Evolutionary conservation across 305 asterid species (phyloP).

Genomic region (Caryopteris hybrid): DNA sequence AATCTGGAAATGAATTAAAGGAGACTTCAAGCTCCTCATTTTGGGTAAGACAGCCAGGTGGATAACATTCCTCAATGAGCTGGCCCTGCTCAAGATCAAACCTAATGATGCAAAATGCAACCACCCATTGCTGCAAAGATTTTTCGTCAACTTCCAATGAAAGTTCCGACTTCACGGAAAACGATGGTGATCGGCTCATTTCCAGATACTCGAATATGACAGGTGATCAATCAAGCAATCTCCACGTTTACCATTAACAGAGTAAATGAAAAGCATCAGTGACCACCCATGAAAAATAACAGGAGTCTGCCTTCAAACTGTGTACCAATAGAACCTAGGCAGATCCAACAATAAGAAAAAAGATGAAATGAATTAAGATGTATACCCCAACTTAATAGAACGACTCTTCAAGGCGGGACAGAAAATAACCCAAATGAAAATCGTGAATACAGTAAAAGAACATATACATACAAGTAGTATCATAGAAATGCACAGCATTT

Average conservation of each 20-base stretch:
- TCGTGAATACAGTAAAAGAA: conserved; percentile 2
- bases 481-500: conserved; percentile 1
- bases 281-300: conserved; percentile 14
- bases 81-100: conserved; percentile 98
- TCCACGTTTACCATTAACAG: conserved; percentile 25
- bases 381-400: not conserved
- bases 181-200: conserved; percentile 91
- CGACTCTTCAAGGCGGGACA: not conserved
- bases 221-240: conserved; percentile 34
- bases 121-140: conserved; percentile 75
- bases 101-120: conserved; percentile 79
- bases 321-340: conserved; percentile 17
- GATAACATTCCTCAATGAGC: conserved; percentile 92
- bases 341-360: not conserved
- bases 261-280: conserved; percentile 13
- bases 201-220: conserved; percentile 33
- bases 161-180: conserved; percentile 65
- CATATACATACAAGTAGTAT: not conserved
- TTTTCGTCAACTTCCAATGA: conserved; percentile 64
- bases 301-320: conserved; percentile 7
- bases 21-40: conserved; percentile 93
- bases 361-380: not conserved
- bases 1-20: conserved; percentile 93
- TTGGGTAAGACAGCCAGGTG: conserved; percentile 72
- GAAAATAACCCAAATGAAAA: conserved; percentile 8